phyloP scores from a whole-genome alignment of 2,329 filamentous ascomycete genomes.

The Alternaria rosae region DNA sequence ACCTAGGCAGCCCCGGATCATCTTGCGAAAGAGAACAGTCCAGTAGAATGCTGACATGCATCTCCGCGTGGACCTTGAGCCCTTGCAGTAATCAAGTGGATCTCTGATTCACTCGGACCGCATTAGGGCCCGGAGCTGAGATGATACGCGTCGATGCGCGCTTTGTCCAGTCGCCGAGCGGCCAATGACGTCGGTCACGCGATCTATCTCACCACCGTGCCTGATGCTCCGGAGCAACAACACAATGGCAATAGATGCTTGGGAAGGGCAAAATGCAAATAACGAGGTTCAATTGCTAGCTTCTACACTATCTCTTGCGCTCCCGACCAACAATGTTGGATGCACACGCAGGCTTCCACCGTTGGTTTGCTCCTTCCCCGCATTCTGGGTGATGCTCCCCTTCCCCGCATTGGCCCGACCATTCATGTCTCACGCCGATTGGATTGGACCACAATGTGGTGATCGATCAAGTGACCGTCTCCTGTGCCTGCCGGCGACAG shows the following conservation, averaged over 20 bases:
- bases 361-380: conserved; percentile 26
- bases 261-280: conserved; percentile 1
- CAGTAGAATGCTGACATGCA: conserved; percentile 16
- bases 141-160: conserved; percentile 26
- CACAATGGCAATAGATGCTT: conserved; percentile 5
- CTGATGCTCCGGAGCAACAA: conserved; percentile 11
- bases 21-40: neutral
- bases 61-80: conserved; percentile 8
- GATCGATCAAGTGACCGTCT: conserved; percentile 47
- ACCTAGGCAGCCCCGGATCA: neutral
- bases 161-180: conserved; percentile 22
- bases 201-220: conserved; percentile 35
- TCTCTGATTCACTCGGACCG: conserved; percentile 16
- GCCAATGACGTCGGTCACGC: conserved; percentile 47
- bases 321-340: neutral
- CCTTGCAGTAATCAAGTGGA: conserved; percentile 31
- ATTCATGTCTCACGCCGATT: conserved; percentile 42
- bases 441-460: conserved; percentile 35
- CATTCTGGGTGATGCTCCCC: conserved; percentile 28
- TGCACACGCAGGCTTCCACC: conserved; percentile 12
- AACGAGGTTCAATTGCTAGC: conserved; percentile 35
- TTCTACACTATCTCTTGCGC: conserved; percentile 3
- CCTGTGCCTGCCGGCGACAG: conserved; percentile 29
- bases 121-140: conserved; percentile 27
- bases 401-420: conserved; percentile 33